These are phyloP conservation scores for Microthlaspi erraticum DNA, from an alignment of 345 rosid species.

Conservation along the genomic window DNA sequence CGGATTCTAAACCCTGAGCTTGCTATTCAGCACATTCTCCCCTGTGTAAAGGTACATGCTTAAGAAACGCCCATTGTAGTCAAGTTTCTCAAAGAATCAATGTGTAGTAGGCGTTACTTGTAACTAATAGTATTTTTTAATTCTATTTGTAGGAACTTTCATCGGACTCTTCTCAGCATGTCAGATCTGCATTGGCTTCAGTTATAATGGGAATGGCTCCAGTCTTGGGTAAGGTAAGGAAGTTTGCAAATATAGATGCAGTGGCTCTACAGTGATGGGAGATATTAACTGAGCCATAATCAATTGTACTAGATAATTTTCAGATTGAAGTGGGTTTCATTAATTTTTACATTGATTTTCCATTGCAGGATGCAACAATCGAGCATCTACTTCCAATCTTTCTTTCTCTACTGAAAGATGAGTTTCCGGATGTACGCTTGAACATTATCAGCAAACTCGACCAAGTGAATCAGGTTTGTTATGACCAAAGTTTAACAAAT, in stretches of 20 bases:
- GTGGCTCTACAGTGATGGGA: constrained; percentile 41
- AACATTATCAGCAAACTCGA: constrained; percentile 98
- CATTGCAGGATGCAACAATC: constrained; percentile 79
- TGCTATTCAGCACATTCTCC: constrained; percentile 85
- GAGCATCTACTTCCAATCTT: constrained; percentile 97
- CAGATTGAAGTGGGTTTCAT: neutral
- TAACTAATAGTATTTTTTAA: constrained; percentile 19
- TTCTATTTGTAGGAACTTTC: constrained; percentile 72
- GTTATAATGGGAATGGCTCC: constrained; percentile 99
- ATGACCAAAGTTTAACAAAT: neutral
- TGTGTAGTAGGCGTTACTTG: neutral
- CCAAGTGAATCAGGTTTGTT: constrained; percentile 96
- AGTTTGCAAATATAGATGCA: constrained; percentile 7
- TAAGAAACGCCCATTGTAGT: neutral
- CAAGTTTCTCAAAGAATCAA: neutral
- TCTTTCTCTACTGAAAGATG: constrained; percentile 95
- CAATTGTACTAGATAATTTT: neutral
- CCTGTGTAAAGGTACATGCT: constrained; percentile 81
- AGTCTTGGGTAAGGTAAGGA: constrained; percentile 66
- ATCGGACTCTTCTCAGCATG: constrained; percentile 97
- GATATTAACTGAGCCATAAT: no score
- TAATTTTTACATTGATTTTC: constrained; percentile 11
- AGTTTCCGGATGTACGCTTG: constrained; percentile 97
- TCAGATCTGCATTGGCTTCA: constrained; percentile 96
- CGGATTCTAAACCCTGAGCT: constrained; percentile 90